Evolutionary conservation across 2,329 filamentous ascomycete genomes (phyloP).

Genomic region (Colletotrichum higginsianum): DNA sequence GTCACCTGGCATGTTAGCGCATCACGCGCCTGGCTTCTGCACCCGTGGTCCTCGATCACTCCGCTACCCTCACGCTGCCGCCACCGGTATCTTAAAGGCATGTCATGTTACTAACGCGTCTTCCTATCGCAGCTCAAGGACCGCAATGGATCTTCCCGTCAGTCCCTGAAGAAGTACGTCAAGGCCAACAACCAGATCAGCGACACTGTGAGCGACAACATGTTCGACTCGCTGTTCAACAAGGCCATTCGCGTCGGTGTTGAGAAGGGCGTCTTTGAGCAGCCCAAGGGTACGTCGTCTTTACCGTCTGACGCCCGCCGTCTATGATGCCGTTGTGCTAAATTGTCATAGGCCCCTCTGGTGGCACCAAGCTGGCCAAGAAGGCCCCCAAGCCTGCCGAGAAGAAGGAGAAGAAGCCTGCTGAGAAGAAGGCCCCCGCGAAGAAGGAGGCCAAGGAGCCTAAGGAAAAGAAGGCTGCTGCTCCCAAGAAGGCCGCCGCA

Average conservation of each 20-base stretch:
- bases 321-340: constrained; percentile 41
- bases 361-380: constrained; percentile 93
- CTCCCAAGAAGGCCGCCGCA: constrained; percentile 61
- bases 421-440: constrained; percentile 51
- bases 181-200: constrained; percentile 58
- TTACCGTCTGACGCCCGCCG: too few relatives aligned
- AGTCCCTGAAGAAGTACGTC: constrained; percentile 72
- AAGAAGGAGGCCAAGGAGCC: constrained; percentile 52
- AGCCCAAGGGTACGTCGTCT: constrained; percentile 84
- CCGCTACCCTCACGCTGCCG: constrained; percentile 36
- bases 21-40: not conserved
- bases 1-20: constrained; percentile 14
- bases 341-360: constrained; percentile 76
- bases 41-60: constrained; percentile 42
- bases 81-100: constrained; percentile 14
- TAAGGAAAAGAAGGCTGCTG: constrained; percentile 63
- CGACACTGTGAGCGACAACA: constrained; percentile 58
- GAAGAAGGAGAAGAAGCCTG: constrained; percentile 53
- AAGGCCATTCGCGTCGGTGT: constrained; percentile 86
- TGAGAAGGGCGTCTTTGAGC: constrained; percentile 88
- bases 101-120: constrained; percentile 56
- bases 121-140: constrained; percentile 69
- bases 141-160: constrained; percentile 74
- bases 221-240: constrained; percentile 85
- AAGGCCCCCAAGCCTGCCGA: constrained; percentile 87